Percentiles rank a stretch among this genome's conserved stretches.
Conservation (phyloP, 352 stramenopile species). For the Hyaloperonospora brassicae region DNA sequence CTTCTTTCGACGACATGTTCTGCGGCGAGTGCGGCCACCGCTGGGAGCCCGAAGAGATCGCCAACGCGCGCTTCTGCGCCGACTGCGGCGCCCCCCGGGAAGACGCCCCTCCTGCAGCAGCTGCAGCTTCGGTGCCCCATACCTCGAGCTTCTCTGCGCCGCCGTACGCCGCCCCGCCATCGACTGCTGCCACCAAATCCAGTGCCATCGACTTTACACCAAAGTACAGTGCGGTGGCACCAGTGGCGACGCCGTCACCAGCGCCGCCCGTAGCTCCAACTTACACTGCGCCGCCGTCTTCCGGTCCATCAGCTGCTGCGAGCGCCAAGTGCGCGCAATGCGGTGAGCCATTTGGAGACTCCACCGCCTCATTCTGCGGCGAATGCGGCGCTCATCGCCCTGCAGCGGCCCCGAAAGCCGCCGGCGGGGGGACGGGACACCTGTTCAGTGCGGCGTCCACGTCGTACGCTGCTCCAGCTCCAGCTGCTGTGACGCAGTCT, state of each 20-base stretch:
- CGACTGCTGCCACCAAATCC: background rate
- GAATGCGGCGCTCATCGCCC: conserved; percentile 60
- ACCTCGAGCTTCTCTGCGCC: background rate
- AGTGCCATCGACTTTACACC: background rate
- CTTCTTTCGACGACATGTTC: conserved; percentile 48
- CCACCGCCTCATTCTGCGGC: conserved; percentile 56
- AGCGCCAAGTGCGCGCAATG: conserved; percentile 41
- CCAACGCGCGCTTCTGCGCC: conserved; percentile 70
- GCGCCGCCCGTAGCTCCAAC: conserved; percentile 15
- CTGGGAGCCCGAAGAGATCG: conserved; percentile 76
- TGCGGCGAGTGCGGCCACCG: conserved; percentile 75
- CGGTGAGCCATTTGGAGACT: conserved; percentile 39
- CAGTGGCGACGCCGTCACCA: conserved; percentile 5
- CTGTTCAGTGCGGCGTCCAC: conserved; percentile 45
- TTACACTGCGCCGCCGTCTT: conserved; percentile 10
- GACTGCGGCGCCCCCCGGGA: conserved; percentile 70
- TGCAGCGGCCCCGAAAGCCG: conserved; percentile 3
- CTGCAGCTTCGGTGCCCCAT: conserved; percentile 1
- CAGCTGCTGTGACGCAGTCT: conserved; percentile 7
- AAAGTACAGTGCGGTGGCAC: conserved; percentile 14
- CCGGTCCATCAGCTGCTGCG: background rate
- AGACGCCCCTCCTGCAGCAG: conserved; percentile 28
- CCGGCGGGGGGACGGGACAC: conserved; percentile 41
- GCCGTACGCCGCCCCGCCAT: background rate
- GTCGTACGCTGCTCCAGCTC: conserved; percentile 14